phyloP scores from a whole-genome alignment of 1,139 yeast genomes.

The Entelexis sorbosivorans region DNA sequence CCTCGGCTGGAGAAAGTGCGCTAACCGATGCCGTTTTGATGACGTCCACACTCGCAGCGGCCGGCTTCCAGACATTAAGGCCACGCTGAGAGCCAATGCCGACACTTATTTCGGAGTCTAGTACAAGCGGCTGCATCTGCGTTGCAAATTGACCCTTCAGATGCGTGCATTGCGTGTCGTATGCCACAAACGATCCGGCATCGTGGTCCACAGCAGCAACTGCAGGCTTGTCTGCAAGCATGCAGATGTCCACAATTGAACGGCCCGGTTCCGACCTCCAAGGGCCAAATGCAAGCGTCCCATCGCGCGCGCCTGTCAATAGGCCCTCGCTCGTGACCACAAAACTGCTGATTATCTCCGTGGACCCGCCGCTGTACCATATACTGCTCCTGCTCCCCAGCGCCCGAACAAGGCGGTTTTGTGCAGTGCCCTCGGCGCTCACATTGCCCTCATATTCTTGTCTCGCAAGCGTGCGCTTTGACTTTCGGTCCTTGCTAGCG shows the following conservation, averaged over 20 bases:
- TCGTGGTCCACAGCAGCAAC: constrained; percentile 15
- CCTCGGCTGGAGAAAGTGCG: background rate
- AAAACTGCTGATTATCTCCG: constrained; percentile 1
- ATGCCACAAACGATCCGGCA: constrained; percentile 7
- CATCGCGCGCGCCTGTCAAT: constrained; percentile 13
- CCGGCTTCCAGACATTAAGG: constrained; percentile 1
- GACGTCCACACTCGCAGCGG: background rate
- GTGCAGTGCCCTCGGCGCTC: background rate
- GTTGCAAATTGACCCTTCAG: background rate
- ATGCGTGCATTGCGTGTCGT: background rate
- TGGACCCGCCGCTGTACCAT: constrained; percentile 3
- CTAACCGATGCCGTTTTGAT: background rate
- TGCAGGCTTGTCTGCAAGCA: background rate
- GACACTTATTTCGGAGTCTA: background rate
- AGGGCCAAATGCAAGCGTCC: constrained; percentile 1
- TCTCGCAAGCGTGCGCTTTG: background rate
- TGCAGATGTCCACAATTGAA: constrained; percentile 6
- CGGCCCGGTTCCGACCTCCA: constrained; percentile 6
- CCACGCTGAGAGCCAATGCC: constrained; percentile 3
- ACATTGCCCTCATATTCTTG: background rate
- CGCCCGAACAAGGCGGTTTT: background rate
- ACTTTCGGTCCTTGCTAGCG: constrained; percentile 7
- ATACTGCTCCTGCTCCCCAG: background rate
- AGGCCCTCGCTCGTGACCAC: background rate
- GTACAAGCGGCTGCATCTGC: background rate